These are phyloP conservation scores for Pseudozyma thailandica DNA, from an alignment of 1,284 basidiomycete genomes.

Conservation along the genomic window DNA sequence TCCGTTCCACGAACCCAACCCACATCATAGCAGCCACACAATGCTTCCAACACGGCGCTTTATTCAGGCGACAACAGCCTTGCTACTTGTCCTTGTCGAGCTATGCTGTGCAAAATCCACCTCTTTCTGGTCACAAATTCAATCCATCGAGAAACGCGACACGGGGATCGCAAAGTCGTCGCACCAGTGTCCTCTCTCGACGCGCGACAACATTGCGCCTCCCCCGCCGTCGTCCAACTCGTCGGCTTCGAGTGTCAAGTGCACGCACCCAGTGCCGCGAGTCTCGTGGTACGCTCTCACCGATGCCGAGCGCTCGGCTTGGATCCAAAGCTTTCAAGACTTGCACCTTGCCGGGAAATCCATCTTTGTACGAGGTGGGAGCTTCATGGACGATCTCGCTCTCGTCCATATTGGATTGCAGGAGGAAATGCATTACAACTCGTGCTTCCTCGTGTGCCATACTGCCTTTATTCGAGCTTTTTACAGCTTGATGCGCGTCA, in stretches of 20 bases:
- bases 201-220: background rate
- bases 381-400: conserved; percentile 34
- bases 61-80: no score
- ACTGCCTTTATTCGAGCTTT: conserved; percentile 31
- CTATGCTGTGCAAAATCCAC: conserved; percentile 6
- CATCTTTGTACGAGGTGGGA: conserved; percentile 29
- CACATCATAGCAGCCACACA: no score
- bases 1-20: no score
- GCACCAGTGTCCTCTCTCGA: background rate
- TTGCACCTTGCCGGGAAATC: conserved; percentile 13
- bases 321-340: conserved; percentile 11
- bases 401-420: conserved; percentile 38
- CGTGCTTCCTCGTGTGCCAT: conserved; percentile 36
- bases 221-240: background rate
- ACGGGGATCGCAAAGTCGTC: no score
- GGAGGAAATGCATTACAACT: conserved; percentile 44
- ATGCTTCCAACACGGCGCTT: no score
- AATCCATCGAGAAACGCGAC: conserved; percentile 11
- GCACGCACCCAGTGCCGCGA: conserved; percentile 26
- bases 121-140: conserved; percentile 19
- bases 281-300: conserved; percentile 36
- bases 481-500: conserved; percentile 29
- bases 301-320: conserved; percentile 5
- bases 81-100: background rate
- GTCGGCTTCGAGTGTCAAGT: conserved; percentile 16